These are phyloP conservation scores for Neckera pumila DNA, from an alignment of 225 moss, liverwort and hornwort genomes.

Conservation along the genomic window DNA sequence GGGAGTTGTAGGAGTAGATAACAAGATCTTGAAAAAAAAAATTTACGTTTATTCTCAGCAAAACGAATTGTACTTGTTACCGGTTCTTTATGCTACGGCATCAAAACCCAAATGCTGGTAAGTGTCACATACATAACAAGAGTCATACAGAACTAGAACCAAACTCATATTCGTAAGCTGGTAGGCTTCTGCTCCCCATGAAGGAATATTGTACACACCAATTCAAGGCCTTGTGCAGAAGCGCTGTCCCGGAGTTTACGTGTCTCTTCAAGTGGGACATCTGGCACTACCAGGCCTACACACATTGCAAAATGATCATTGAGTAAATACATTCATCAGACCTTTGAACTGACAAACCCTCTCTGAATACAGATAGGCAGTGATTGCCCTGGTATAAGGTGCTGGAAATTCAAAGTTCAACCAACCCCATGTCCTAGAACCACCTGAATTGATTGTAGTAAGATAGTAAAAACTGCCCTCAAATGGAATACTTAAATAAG, in stretches of 20 bases:
- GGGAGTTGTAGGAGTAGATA: constrained; percentile 79
- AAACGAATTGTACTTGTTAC: not conserved
- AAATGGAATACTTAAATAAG: not conserved
- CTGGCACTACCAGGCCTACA: constrained; percentile 76
- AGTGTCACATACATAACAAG: not conserved
- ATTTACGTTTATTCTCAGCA: not conserved
- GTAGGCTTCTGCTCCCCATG: not conserved
- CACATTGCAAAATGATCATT: not conserved
- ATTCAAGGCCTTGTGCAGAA: constrained; percentile 44
- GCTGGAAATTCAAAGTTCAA: not conserved
- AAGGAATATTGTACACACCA: constrained; percentile 16
- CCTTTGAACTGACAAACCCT: not conserved
- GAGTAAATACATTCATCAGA: not conserved
- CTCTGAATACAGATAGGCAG: not conserved
- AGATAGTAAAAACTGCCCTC: not conserved
- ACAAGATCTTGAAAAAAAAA: constrained; percentile 22
- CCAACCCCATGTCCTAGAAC: not conserved
- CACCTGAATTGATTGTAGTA: not conserved
- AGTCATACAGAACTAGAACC: not conserved
- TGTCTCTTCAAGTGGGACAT: constrained; percentile 78
- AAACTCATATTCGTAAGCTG: not conserved
- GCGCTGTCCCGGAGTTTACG: constrained; percentile 30
- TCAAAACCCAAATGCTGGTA: not conserved
- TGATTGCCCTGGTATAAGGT: not conserved
- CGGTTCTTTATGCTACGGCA: not conserved